phyloP scores from a whole-genome alignment of 2,329 filamentous ascomycete species.

The Pleoardoris graminearum region DNA sequence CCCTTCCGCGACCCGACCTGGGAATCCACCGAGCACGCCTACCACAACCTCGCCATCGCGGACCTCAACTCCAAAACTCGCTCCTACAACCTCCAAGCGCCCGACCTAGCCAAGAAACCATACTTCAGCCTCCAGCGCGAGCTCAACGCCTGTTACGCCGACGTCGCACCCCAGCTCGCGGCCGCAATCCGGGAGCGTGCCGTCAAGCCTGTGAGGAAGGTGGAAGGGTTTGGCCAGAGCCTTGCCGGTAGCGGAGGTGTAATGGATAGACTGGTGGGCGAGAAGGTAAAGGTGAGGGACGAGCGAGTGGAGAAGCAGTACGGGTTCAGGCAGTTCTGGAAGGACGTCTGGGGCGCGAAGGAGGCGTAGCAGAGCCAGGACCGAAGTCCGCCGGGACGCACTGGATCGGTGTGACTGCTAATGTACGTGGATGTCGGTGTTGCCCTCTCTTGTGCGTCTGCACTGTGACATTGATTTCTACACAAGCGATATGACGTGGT shows the following conservation, averaged over 20 bases:
- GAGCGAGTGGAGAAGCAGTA: constrained; percentile 72
- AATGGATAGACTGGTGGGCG: constrained; percentile 63
- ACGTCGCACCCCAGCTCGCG: constrained; percentile 77
- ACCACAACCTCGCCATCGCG: constrained; percentile 74
- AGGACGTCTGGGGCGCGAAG: constrained; percentile 65
- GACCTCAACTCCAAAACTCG: constrained; percentile 80
- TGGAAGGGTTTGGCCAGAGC: constrained; percentile 41
- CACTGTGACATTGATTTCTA: too few relatives aligned
- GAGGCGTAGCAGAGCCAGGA: not conserved
- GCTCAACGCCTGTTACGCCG: constrained; percentile 77
- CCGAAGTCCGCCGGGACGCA: too few relatives aligned
- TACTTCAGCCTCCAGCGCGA: constrained; percentile 87
- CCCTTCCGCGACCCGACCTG: constrained; percentile 81
- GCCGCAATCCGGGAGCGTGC: constrained; percentile 73
- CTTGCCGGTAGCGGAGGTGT: constrained; percentile 54
- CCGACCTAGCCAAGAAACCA: constrained; percentile 87
- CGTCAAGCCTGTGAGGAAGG: constrained; percentile 47
- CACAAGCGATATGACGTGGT: too few relatives aligned
- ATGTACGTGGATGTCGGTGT: too few relatives aligned
- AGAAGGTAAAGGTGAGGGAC: constrained; percentile 68
- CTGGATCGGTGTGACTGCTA: too few relatives aligned
- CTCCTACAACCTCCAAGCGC: constrained; percentile 94
- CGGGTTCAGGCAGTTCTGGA: constrained; percentile 88
- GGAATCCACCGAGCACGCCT: constrained; percentile 72
- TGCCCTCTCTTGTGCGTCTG: too few relatives aligned